Evolutionary conservation across 164 flowering plant species (phyloP), one percentile per base, ranked within the genome.

Genomic region (Liquidambar formosana): DNA sequence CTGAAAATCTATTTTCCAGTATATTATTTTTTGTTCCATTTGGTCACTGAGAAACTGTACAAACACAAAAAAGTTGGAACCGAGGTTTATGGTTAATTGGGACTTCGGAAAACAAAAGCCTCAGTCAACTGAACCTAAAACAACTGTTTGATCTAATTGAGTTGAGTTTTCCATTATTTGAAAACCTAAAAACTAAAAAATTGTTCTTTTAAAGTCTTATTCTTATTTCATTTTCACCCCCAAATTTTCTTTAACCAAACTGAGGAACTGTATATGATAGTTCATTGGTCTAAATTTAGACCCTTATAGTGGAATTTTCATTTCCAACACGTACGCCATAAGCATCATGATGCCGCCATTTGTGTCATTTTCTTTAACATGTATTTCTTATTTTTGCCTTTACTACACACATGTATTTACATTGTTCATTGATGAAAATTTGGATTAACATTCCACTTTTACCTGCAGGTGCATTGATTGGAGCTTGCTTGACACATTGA

Each of bases 401-500:
- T 54, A 22, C 11, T 25, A 10, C 11, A 54, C 41, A 33, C 41
- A 33, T 6, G n/a, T n/a, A 33, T 33, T 4, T 54, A 11, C 38
- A 33, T 60, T 60, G 22, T 19, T 60, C 44, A 33, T 6, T 6
- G 41, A 33, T 33, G 6, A 33, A 33, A 33, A 2, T 33, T 60
- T 28, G 63, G 63, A 60, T 18, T 22, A 60, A 33, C 45, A 6
- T 41, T 10, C 25, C 54, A 38, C 59, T 61, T n/a, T 67, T 70
- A 38, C 70, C 28, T 76, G 68, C 90, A 96, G 99, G 81, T 76
- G 81, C 64, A 76, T 89, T 65, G 97, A 96, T 57, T 96, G 99
- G 98, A 81, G 80, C 77, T 84, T 96, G 77, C 85, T 96, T 51
- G 99, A 96, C 76, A 62, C 84, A 45, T 71, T 96, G 60, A 93